Evolutionary conservation across 2,329 filamentous ascomycete genomes (phyloP).

Genomic region (Fusarium sambucinum): DNA sequence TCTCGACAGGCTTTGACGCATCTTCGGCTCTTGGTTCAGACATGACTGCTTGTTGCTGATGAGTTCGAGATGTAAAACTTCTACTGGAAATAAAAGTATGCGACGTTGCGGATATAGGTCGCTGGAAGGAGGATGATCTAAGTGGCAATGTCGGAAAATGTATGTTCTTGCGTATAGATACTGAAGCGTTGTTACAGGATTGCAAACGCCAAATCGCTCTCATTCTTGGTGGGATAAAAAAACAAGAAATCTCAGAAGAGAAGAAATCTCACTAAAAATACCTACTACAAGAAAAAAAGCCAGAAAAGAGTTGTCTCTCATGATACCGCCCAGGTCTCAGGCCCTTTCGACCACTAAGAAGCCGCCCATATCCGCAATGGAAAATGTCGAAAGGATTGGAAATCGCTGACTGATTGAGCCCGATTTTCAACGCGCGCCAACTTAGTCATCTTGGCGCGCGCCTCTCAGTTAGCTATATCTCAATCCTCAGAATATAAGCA

Average conservation of each 20-base stretch:
- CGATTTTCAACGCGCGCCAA: conserved; percentile 39
- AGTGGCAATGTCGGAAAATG: conserved; percentile 8
- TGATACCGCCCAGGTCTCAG: conserved; percentile 21
- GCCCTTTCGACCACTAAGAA: conserved; percentile 34
- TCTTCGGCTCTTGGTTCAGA: conserved; percentile 26
- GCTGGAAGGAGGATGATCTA: background rate
- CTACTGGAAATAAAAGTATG: background rate
- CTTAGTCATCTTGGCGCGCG: conserved; percentile 38
- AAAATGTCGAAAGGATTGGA: conserved; percentile 31
- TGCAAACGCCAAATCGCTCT: conserved; percentile 21
- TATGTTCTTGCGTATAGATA: conserved; percentile 5
- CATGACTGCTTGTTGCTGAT: conserved; percentile 32
- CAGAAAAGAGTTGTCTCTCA: conserved; percentile 23
- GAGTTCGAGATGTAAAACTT: background rate
- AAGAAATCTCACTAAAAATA: conserved; percentile 29
- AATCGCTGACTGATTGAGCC: conserved; percentile 41
- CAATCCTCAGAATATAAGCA: too few species aligned
- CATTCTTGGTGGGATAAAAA: conserved; percentile 24
- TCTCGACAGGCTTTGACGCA: conserved; percentile 16
- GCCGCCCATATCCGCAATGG: conserved; percentile 14
- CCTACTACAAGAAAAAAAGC: conserved; percentile 25
- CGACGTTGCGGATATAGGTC: background rate
- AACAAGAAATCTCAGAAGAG: background rate
- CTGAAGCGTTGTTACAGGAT: conserved; percentile 5
- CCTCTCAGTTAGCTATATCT: background rate